phyloP scores from a whole-genome alignment of 2,329 filamentous ascomycete species.

The Cladophialophora immunda region DNA sequence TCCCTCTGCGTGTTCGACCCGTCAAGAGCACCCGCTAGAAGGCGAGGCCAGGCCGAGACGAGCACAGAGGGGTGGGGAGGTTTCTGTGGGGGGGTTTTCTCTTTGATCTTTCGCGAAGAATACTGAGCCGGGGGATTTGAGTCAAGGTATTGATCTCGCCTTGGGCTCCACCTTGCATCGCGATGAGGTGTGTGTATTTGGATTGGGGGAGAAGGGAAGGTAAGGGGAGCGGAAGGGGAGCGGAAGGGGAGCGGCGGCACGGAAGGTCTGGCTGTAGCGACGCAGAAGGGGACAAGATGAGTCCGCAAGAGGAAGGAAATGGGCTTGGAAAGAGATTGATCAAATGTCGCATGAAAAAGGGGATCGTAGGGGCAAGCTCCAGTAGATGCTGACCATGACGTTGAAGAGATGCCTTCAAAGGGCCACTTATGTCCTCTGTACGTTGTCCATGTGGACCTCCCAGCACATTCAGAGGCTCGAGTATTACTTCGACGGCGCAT shows the following conservation, averaged over 20 bases:
- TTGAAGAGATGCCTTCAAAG: background rate
- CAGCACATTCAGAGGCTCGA: background rate
- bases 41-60: background rate
- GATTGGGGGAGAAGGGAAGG: background rate
- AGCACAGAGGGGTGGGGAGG: background rate
- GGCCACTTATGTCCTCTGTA: background rate
- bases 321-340: background rate
- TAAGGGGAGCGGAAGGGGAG: background rate
- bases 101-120: constrained; percentile 61
- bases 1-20: background rate
- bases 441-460: background rate
- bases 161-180: constrained; percentile 63
- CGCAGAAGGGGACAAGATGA: background rate
- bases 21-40: background rate
- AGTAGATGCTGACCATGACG: background rate
- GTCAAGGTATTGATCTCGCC: constrained; percentile 62
- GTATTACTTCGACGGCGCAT: background rate
- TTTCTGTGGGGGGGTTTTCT: constrained; percentile 36
- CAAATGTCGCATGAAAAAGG: background rate
- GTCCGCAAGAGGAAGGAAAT: background rate
- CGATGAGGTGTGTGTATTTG: constrained; percentile 44
- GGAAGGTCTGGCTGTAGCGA: background rate
- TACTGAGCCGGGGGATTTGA: constrained; percentile 59
- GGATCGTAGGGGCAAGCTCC: background rate
- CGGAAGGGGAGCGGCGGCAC: background rate